These are phyloP conservation scores for Phialemoniopsis sp. DNA, from an alignment of 2,329 filamentous ascomycete genomes.

Conservation along the genomic window DNA sequence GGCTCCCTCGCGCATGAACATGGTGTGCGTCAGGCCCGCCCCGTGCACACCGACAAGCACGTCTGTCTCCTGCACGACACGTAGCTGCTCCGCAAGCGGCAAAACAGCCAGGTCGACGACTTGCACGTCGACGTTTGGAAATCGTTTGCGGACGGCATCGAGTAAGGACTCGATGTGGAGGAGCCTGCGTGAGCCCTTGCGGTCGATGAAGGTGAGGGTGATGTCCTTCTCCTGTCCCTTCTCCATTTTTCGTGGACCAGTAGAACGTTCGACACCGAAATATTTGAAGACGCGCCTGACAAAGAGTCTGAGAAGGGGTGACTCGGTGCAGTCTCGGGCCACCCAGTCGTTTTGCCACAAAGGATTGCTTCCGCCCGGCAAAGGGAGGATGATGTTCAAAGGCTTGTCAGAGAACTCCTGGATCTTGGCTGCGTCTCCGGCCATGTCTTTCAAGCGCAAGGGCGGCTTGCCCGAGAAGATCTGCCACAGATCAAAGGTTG, in stretches of 20 bases:
- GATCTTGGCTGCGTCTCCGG: conserved; percentile 2
- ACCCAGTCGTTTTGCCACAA: conserved; percentile 36
- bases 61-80: conserved; percentile 27
- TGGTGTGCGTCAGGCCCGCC: conserved; percentile 33
- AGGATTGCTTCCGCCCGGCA: conserved; percentile 33
- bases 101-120: conserved; percentile 31
- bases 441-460: conserved; percentile 19
- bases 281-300: conserved; percentile 21
- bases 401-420: conserved; percentile 5
- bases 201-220: conserved; percentile 28
- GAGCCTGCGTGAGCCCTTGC: conserved; percentile 23
- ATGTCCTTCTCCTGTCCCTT: conserved; percentile 6
- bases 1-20: conserved; percentile 29
- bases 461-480: conserved; percentile 24
- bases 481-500: conserved; percentile 30
- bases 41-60: conserved; percentile 38
- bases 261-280: conserved; percentile 15
- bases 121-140: conserved; percentile 20
- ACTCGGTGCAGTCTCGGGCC: conserved; percentile 21
- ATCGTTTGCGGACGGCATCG: conserved; percentile 13
- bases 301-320: conserved; percentile 24
- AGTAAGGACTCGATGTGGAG: conserved; percentile 19
- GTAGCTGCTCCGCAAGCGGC: conserved; percentile 29
- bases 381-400: conserved; percentile 29
- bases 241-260: background rate